Conservation (phyloP, 139 green algal genomes). For the Tetradesmus obliquus region DNA sequence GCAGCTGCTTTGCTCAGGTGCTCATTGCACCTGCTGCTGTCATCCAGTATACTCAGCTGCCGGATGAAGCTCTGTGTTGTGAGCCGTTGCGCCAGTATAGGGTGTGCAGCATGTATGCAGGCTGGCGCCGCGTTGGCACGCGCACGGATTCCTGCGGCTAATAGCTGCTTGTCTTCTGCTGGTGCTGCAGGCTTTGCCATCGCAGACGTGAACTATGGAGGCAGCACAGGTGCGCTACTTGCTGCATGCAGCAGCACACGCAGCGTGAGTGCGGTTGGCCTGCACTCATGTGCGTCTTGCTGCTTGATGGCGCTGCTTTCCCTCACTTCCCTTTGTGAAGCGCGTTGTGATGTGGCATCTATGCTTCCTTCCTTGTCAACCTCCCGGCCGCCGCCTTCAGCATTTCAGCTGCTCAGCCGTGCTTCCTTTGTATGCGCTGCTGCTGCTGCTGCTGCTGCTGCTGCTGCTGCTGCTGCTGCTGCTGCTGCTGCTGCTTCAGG, state of each 20-base stretch:
- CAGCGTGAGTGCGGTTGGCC: slow-evolving; percentile 74
- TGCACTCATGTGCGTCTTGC: not conserved
- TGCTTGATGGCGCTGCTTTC: not conserved
- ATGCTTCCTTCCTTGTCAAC: not conserved
- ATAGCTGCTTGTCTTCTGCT: not conserved
- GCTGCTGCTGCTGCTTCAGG: slow-evolving; percentile 55
- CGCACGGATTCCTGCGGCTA: too few relatives aligned
- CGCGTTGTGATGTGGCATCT: not conserved
- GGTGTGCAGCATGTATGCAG: too few relatives aligned
- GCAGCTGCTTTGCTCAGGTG: not conserved
- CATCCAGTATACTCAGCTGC: too few relatives aligned
- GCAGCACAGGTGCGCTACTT: slow-evolving; percentile 76
- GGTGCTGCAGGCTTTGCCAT: slow-evolving; percentile 68
- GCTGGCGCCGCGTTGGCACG: too few relatives aligned
- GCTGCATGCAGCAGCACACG: slow-evolving; percentile 62
- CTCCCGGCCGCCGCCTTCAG: not conserved
- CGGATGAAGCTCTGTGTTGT: too few relatives aligned
- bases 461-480: not conserved
- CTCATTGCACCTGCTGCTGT: not conserved
- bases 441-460: not conserved
- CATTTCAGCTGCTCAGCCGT: not conserved
- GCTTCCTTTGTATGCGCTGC: not conserved
- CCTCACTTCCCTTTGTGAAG: not conserved
- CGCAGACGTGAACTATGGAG: slow-evolving; percentile 85
- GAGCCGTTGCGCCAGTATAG: too few relatives aligned